These are phyloP conservation scores for Candida patagonica DNA, from an alignment of 805 yeast genomes.

Conservation along the genomic window DNA sequence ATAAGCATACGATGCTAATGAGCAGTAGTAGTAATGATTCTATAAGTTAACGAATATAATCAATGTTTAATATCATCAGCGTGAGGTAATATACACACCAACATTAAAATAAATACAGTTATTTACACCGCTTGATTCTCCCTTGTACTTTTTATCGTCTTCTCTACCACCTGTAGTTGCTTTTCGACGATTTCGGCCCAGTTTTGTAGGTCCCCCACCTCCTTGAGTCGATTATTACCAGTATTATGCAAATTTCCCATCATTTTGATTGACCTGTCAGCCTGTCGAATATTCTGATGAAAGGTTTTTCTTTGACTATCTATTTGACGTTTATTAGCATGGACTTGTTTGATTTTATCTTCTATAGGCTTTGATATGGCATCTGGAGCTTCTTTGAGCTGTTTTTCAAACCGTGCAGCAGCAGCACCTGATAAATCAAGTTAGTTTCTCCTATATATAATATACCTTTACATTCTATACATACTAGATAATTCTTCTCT, in stretches of 20 bases:
- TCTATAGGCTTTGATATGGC: conserved; percentile 19
- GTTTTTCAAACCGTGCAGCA: conserved; percentile 6
- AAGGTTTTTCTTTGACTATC: conserved; percentile 12
- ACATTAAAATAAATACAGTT: no score
- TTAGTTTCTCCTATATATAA: neutral
- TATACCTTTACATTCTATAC: neutral
- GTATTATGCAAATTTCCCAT: conserved; percentile 7
- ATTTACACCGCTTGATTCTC: no score
- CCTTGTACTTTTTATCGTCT: conserved; percentile 37
- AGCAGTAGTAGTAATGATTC: no score
- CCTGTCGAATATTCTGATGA: conserved; percentile 3
- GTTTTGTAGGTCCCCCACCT: conserved; percentile 37
- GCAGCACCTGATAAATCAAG: conserved; percentile 6
- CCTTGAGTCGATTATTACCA: conserved; percentile 17
- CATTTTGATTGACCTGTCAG: conserved; percentile 7
- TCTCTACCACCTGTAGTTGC: conserved; percentile 61
- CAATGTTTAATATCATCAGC: no score
- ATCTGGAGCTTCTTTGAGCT: conserved; percentile 11
- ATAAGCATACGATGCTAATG: no score
- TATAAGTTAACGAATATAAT: no score
- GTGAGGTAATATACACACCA: no score
- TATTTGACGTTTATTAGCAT: conserved; percentile 14
- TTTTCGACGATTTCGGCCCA: conserved; percentile 65
- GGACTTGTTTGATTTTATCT: conserved; percentile 19
- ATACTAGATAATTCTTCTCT: conserved; percentile 14